Percentiles rank a stretch among this genome's conserved stretches.
Conservation (phyloP, 371 early-diverging fungal genomes). For the Capillidium heterosporum region DNA sequence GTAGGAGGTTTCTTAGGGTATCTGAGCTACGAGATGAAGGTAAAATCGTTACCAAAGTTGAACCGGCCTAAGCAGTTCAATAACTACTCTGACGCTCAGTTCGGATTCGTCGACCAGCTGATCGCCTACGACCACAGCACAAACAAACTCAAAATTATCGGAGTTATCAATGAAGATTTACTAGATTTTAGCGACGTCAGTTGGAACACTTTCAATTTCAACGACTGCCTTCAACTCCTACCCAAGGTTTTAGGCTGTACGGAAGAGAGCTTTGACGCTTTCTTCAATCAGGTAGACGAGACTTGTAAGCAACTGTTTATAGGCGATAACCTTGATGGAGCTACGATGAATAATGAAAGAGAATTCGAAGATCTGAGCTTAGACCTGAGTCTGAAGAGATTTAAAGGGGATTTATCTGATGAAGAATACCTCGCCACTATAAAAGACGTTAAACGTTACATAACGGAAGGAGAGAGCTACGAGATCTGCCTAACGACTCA, state of each 20-base stretch:
- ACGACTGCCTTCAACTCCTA: neutral
- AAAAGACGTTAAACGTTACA: slow-evolving; percentile 33
- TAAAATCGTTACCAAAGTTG: slow-evolving; percentile 48
- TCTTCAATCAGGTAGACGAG: no score
- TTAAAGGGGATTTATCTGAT: neutral
- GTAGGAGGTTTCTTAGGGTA: slow-evolving; percentile 76
- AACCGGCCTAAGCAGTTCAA: slow-evolving; percentile 18
- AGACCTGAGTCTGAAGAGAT: no score
- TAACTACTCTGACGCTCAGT: slow-evolving; percentile 46
- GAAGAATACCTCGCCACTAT: slow-evolving; percentile 42
- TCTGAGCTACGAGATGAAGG: slow-evolving; percentile 87
- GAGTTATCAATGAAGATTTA: slow-evolving; percentile 15
- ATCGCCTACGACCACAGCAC: slow-evolving; percentile 50
- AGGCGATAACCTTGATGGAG: no score
- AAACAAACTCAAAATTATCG: slow-evolving; percentile 21
- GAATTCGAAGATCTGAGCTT: no score
- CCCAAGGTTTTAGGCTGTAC: neutral
- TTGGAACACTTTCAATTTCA: neutral
- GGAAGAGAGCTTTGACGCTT: no score
- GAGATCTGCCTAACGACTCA: slow-evolving; percentile 86
- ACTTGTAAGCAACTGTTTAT: no score
- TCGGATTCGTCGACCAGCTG: slow-evolving; percentile 62
- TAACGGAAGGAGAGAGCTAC: slow-evolving; percentile 80
- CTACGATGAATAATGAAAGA: no score
- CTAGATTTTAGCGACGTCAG: neutral